These are phyloP conservation scores for Coprinopsis marcescibilis DNA, from an alignment of 768 basidiomycete genomes.

Conservation along the genomic window DNA sequence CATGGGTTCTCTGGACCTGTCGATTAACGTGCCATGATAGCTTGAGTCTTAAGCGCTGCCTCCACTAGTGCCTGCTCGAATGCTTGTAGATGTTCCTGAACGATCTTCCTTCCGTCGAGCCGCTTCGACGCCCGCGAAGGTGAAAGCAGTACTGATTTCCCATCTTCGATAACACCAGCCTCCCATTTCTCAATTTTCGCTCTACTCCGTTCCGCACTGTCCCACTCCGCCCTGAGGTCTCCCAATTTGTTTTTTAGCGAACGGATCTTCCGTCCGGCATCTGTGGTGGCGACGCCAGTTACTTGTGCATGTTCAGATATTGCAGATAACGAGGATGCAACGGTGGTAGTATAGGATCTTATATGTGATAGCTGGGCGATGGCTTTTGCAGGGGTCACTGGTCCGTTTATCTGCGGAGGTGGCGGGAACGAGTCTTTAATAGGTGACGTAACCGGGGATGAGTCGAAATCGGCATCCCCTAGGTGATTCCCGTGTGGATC, in stretches of 20 bases:
- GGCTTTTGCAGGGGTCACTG: slow-evolving; percentile 51
- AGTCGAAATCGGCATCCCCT: slow-evolving; percentile 43
- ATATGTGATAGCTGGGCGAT: slow-evolving; percentile 66
- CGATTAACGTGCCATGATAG: slow-evolving; percentile 68
- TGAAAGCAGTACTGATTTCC: slow-evolving; percentile 19
- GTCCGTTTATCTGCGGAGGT: slow-evolving; percentile 41
- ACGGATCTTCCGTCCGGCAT: slow-evolving; percentile 82
- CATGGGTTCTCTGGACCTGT: too few species aligned
- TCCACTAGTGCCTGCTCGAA: slow-evolving; percentile 70
- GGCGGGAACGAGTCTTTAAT: slow-evolving; percentile 54
- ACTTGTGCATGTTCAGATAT: slow-evolving; percentile 88
- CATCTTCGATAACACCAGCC: slow-evolving; percentile 35
- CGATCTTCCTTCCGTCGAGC: slow-evolving; percentile 64
- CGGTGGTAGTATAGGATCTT: slow-evolving; percentile 67
- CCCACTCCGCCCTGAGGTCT: slow-evolving; percentile 77
- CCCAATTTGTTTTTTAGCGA: slow-evolving; percentile 80
- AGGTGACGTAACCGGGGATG: slow-evolving; percentile 36
- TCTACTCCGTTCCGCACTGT: slow-evolving; percentile 78
- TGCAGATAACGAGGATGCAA: slow-evolving; percentile 67
- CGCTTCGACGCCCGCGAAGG: slow-evolving; percentile 33
- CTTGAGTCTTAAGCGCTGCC: slow-evolving; percentile 69
- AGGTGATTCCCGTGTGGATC: slow-evolving; percentile 46
- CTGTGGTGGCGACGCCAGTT: slow-evolving; percentile 77
- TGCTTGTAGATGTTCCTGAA: slow-evolving; percentile 72
- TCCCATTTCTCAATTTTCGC: slow-evolving; percentile 79